Evolutionary conservation across 805 yeast genomes (phyloP).

Genomic region (Kluyveromyces dobzhanskii): DNA sequence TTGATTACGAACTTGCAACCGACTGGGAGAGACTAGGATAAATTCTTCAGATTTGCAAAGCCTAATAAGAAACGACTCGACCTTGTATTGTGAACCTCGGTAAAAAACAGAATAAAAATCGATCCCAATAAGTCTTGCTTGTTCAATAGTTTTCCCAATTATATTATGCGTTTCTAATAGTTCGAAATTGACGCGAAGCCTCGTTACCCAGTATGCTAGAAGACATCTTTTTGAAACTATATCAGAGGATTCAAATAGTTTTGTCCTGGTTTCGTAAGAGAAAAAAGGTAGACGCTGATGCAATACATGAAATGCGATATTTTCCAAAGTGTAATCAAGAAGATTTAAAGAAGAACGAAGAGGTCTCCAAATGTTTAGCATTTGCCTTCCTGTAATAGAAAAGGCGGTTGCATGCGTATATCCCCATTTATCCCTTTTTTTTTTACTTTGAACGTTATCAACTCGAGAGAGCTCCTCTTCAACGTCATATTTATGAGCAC

Average conservation of each 20-base stretch:
- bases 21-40: conserved; percentile 69
- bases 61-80: conserved; percentile 74
- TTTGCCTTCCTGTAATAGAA: conserved; percentile 69
- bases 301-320: conserved; percentile 57
- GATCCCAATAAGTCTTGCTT: conserved; percentile 78
- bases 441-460: conserved; percentile 38
- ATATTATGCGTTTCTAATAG: conserved; percentile 56
- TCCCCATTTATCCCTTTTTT: conserved; percentile 69
- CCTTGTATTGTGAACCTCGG: conserved; percentile 90
- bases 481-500: conserved; percentile 42
- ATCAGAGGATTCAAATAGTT: conserved; percentile 32
- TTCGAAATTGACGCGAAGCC: conserved; percentile 33
- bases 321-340: conserved; percentile 66
- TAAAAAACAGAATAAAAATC: conserved; percentile 83
- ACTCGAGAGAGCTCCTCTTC: conserved; percentile 57
- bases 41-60: conserved; percentile 70
- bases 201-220: conserved; percentile 40
- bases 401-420: conserved; percentile 67
- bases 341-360: conserved; percentile 55
- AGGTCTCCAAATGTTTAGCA: conserved; percentile 78
- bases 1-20: conserved; percentile 72
- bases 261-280: conserved; percentile 39
- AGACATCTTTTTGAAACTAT: conserved; percentile 31
- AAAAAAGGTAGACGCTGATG: conserved; percentile 64
- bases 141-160: conserved; percentile 65